Conservation (phyloP, 768 basidiomycete species). For the Tylopilus sp. region DNA sequence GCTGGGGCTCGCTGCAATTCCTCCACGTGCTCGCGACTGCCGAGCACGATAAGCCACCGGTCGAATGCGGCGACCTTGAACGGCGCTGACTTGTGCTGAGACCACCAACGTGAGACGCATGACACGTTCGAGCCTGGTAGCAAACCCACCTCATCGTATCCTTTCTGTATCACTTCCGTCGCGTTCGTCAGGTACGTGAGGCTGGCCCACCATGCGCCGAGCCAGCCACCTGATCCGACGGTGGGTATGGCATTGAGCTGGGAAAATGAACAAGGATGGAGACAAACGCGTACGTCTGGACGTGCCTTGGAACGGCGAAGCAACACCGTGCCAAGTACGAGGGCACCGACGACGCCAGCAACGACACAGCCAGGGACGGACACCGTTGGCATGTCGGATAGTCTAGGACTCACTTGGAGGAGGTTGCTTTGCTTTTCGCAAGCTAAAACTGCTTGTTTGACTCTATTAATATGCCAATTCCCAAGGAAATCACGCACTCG, state of each 20-base stretch:
- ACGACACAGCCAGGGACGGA: too few species aligned
- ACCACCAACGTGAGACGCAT: too few species aligned
- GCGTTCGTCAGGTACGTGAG: background rate
- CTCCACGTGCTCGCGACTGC: conserved; percentile 15
- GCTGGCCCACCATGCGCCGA: background rate
- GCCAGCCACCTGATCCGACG: background rate
- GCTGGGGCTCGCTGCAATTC: conserved; percentile 4
- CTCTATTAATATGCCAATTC: too few species aligned
- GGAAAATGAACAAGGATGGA: background rate
- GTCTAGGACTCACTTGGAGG: too few species aligned
- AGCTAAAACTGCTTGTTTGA: too few species aligned
- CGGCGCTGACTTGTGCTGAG: background rate
- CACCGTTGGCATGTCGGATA: too few species aligned
- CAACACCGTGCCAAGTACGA: background rate
- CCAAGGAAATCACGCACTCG: too few species aligned
- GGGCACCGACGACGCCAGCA: too few species aligned
- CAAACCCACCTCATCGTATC: background rate
- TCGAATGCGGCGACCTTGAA: conserved; percentile 31
- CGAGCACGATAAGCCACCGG: conserved; percentile 41
- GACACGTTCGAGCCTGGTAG: background rate
- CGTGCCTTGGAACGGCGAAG: background rate
- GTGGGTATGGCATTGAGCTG: background rate
- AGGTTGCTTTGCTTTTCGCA: too few species aligned
- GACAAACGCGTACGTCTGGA: background rate
- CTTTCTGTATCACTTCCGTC: background rate